phyloP scores from a whole-genome alignment of 306 rosid genomes.

The Vachellia collinsii region DNA sequence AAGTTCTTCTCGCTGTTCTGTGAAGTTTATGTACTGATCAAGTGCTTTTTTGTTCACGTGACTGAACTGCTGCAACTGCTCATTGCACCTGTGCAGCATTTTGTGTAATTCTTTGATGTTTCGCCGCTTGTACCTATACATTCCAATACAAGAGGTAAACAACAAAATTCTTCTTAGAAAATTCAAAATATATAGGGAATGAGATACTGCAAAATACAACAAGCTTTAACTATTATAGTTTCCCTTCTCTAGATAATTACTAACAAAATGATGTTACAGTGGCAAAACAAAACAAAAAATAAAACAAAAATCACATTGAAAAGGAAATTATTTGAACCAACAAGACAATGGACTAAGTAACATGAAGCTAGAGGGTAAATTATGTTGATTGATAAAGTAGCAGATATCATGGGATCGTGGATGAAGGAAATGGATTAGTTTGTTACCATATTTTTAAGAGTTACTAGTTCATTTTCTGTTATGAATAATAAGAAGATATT shows the following conservation, averaged over 20 bases:
- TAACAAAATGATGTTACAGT: conserved; percentile 2
- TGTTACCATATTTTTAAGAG: too few species aligned
- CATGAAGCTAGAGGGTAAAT: neutral
- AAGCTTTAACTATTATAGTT: conserved; percentile 23
- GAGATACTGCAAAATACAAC: neutral
- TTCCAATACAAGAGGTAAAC: conserved; percentile 35
- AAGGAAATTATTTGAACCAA: neutral
- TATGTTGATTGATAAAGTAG: neutral
- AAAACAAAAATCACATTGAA: conserved; percentile 6
- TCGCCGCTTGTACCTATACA: conserved; percentile 77
- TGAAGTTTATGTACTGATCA: conserved; percentile 92
- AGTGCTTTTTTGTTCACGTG: conserved; percentile 98
- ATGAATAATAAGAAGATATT: too few species aligned
- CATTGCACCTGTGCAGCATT: conserved; percentile 89
- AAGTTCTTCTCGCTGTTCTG: conserved; percentile 97
- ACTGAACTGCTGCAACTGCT: conserved; percentile 88
- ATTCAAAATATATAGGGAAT: conserved; percentile 10
- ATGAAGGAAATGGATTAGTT: too few species aligned
- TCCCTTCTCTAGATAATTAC: neutral
- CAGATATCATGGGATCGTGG: too few species aligned
- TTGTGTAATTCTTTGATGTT: conserved; percentile 78
- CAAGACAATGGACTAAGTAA: neutral
- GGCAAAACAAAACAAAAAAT: neutral
- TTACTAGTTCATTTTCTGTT: too few species aligned
- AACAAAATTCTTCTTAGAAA: conserved; percentile 11